These are phyloP conservation scores for Chytridium lagenaria DNA, from an alignment of 371 early-diverging fungal genomes.

Conservation along the genomic window DNA sequence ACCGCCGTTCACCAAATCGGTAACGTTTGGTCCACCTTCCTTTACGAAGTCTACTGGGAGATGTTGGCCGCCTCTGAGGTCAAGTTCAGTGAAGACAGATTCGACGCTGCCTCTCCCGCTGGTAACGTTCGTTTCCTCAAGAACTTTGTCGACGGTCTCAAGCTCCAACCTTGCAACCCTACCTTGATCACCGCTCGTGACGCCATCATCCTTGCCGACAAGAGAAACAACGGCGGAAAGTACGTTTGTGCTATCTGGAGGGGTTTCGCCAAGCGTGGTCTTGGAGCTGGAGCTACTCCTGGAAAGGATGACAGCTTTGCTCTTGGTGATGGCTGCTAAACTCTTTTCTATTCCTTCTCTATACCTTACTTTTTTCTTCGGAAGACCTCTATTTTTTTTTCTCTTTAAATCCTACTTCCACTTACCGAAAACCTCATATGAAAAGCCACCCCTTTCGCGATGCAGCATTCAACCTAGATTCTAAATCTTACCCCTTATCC, in stretches of 20 bases:
- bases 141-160: conserved; percentile 27
- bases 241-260: conserved; percentile 38
- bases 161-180: conserved; percentile 49
- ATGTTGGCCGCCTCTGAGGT: conserved; percentile 68
- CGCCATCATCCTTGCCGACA: conserved; percentile 47
- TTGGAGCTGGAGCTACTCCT: conserved; percentile 35
- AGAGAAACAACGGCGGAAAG: conserved; percentile 28
- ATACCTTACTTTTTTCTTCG: no score
- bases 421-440: no score
- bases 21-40: conserved; percentile 53
- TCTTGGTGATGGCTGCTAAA: conserved; percentile 12
- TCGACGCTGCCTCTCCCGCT: conserved; percentile 58
- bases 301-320: background rate
- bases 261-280: conserved; percentile 52
- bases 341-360: background rate
- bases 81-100: no score
- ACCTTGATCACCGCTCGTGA: conserved; percentile 45
- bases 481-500: no score
- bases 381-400: no score
- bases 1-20: conserved; percentile 50
- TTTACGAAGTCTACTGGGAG: conserved; percentile 89
- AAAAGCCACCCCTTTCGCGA: no score
- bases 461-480: no score
- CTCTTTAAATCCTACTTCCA: no score
- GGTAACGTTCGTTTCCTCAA: conserved; percentile 18